Percentiles rank a stretch among this genome's conserved stretches.
Evolutionary conservation across 768 basidiomycete genomes (phyloP).

Genomic region (Russula brevipes): DNA sequence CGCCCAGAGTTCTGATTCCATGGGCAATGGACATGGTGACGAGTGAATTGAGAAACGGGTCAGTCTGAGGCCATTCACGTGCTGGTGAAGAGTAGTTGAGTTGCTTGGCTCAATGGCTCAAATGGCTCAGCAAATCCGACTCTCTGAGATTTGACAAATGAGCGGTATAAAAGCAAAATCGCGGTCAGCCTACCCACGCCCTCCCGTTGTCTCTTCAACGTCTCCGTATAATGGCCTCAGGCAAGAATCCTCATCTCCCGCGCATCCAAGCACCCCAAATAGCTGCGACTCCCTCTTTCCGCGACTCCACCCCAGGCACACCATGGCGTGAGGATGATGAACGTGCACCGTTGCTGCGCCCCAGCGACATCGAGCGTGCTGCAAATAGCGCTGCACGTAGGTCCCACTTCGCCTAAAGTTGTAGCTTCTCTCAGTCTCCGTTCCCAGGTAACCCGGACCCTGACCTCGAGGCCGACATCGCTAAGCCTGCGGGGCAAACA

Average conservation of each 20-base stretch:
- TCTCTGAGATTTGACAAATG: no score
- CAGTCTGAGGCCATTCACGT: background rate
- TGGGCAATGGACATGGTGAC: constrained; percentile 53
- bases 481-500: background rate
- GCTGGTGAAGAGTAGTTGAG: background rate
- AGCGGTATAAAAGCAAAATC: no score
- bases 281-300: background rate
- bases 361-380: constrained; percentile 16
- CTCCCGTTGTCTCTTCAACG: background rate
- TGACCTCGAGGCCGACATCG: constrained; percentile 3
- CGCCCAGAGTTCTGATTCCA: constrained; percentile 68
- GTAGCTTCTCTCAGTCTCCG: background rate
- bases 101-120: no score
- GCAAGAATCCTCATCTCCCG: background rate
- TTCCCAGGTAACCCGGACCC: background rate
- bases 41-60: background rate
- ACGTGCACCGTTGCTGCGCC: constrained; percentile 11
- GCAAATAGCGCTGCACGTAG: background rate
- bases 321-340: constrained; percentile 18
- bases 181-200: background rate
- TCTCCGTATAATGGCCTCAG: constrained; percentile 5
- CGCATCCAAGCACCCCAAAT: background rate
- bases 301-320: constrained; percentile 8
- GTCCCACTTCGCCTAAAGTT: background rate
- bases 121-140: no score